Evolutionary conservation across 768 basidiomycete genomes (phyloP), one percentile per base, ranked within the genome.

Genomic region (Sarcodon aspratus): DNA sequence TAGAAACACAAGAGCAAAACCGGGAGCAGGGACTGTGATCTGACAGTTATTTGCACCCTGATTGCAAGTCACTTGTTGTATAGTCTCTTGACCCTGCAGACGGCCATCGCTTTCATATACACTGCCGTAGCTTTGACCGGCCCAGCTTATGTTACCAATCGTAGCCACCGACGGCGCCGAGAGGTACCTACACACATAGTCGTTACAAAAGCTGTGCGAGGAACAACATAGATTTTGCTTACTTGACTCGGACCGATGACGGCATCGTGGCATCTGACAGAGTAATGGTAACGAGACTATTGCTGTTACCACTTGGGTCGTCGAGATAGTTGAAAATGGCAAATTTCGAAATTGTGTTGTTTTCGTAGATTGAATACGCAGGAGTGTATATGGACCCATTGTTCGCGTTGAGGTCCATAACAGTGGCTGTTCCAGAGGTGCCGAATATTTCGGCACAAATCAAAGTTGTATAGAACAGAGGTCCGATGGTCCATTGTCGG

Each of bases 1-100:
- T 32, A 90, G 66, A 69, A 86, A 87, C 50, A 91, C 82, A 42
- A 91, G 69, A 1, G 85, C 85, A 52, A 83, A 80, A 35, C 77
- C 77, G 0, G 89, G 87, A 0, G 85, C 82, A 33, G 76, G 73
- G 43, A 90, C 76, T 7, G 70, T 69, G 45, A 90, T 68, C 18
- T 63, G 54, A 61, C 88, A 90, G 0, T 67, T 66, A 55, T 76
- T 74, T 48, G 66, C 65, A 6, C 61, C 59, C 34, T 67, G 63
- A 58, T 83, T 70, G 56, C 89, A 93, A 11, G 63, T 54, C 34
- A 90, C 71, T 0, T 75, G 80, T 49, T 74, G 66, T 8, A 88
- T 70, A 48, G 71, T 59, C 42, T 78, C 67, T 0, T 61, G 56
- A 43, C 85, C 85, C 43, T 67, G 66, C 27, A 80, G 72, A 42